These are phyloP conservation scores for Chloropicon primus DNA, from an alignment of 139 green algal genomes.

Conservation along the genomic window DNA sequence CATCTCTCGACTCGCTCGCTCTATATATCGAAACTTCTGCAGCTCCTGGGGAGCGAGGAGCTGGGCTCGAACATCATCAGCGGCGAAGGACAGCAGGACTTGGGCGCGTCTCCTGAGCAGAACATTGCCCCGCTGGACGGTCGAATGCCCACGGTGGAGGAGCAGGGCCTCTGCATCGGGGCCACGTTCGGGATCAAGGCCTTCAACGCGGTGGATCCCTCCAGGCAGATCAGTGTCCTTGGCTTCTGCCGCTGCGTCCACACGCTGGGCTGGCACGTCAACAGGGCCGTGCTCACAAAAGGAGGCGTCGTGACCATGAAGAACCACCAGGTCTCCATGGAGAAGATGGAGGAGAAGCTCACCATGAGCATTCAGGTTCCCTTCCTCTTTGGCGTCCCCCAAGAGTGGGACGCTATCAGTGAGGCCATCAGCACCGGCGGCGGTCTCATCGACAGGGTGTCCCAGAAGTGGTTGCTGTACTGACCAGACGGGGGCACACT, in stretches of 20 bases:
- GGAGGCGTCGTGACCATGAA: background rate
- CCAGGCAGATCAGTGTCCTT: background rate
- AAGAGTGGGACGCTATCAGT: background rate
- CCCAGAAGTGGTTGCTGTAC: background rate
- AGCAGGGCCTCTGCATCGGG: background rate
- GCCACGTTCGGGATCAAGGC: background rate
- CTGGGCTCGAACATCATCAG: too few relatives aligned
- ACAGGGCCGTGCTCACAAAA: background rate
- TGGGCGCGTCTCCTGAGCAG: too few relatives aligned
- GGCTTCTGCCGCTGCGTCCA: background rate
- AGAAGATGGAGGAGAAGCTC: background rate
- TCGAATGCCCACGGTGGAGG: background rate
- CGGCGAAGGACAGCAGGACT: too few relatives aligned
- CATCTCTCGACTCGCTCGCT: too few relatives aligned
- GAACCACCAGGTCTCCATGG: background rate
- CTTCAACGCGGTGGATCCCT: background rate
- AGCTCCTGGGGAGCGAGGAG: background rate
- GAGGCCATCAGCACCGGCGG: background rate
- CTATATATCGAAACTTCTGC: too few relatives aligned
- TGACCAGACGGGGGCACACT: too few relatives aligned
- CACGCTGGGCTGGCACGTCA: background rate
- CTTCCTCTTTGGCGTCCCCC: background rate
- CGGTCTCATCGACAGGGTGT: background rate
- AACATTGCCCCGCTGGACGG: too few relatives aligned
- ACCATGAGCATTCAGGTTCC: background rate